Evolutionary conservation across 305 asterid species (phyloP), one percentile per base, ranked within the genome.

Genomic region (Fraxinus sp.): DNA sequence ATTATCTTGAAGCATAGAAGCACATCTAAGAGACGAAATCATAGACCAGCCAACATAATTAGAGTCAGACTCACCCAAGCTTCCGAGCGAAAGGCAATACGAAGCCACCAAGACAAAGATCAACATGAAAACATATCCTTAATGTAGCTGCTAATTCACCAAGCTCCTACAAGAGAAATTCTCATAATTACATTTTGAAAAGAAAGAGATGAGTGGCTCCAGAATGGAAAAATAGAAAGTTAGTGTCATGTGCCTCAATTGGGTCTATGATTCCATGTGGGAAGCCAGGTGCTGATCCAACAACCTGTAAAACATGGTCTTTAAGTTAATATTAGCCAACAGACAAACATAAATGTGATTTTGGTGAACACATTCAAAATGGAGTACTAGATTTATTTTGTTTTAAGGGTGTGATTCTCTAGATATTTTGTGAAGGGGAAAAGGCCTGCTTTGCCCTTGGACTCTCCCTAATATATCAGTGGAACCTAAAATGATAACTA

Each of bases 191-290:
- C 75, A 85, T 78, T 79, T 80, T 59, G 28, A 64, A 81, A 84
- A 80, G 78, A 28, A 85, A 85, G 72, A 66, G 18, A 74, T 52
- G 76, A 49, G 74, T 37, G 46, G 20, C 64, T 79, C 7, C 81
- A 81, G 64, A 86, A 87, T 80, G 80, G 79, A 66, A 43, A 84
- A 74, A 39, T 70, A 72, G 80, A 35, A 28, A 75, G 70, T 32
- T 41, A 72, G 32, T 82, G 83, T 73, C 84, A 79, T 89, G 76
- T 92, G 83, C 98, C 99, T 97, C 97, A 81, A 97, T 97, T 78
- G 98, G 99, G 89, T 97, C 99, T 33, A 97, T 90, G 82, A 97
- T 92, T 87, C 99, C 99, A 90, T 97, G 99, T 24, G 99, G 99
- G 86, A 93, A 97, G 80, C 99, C 99, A 75, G 99, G 99, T 64